Evolutionary conservation across 495 filamentous ascomycete genomes (phyloP).

Genomic region (Trichoderma gamsii): DNA sequence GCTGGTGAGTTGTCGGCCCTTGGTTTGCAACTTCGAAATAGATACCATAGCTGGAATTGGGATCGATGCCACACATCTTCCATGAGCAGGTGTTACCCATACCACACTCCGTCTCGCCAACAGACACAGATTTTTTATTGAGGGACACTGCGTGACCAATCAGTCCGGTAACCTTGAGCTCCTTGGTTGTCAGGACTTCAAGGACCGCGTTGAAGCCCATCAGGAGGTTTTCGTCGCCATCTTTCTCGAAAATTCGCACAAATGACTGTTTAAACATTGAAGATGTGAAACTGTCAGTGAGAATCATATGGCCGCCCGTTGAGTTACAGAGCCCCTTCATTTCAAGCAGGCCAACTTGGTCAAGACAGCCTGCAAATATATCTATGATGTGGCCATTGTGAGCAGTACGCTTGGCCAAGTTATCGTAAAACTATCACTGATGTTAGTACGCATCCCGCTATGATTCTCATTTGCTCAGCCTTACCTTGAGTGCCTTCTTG

Average conservation of each 20-base stretch:
- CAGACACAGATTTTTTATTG: constrained; percentile 96
- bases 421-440: constrained; percentile 80
- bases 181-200: constrained; percentile 95
- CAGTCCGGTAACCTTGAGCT: constrained; percentile 95
- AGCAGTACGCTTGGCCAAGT: constrained; percentile 87
- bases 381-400: constrained; percentile 98
- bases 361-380: constrained; percentile 95
- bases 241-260: constrained; percentile 94
- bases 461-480: constrained; percentile 10
- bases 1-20: constrained; percentile 78
- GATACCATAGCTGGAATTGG: constrained; percentile 84
- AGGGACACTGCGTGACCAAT: constrained; percentile 95
- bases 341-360: constrained; percentile 95
- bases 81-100: constrained; percentile 99
- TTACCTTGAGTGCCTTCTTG: constrained; percentile 96
- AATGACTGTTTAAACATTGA: constrained; percentile 99
- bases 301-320: constrained; percentile 96
- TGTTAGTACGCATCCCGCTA: constrained; percentile 22
- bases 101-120: constrained; percentile 96
- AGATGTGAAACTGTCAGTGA: constrained; percentile 97
- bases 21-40: constrained; percentile 98
- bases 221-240: constrained; percentile 83
- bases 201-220: constrained; percentile 99
- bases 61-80: constrained; percentile 99
- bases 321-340: constrained; percentile 98